Base-by-base conservation (phyloP, 805 yeast genomes). In the Nakazawaea molendinolei region DNA sequence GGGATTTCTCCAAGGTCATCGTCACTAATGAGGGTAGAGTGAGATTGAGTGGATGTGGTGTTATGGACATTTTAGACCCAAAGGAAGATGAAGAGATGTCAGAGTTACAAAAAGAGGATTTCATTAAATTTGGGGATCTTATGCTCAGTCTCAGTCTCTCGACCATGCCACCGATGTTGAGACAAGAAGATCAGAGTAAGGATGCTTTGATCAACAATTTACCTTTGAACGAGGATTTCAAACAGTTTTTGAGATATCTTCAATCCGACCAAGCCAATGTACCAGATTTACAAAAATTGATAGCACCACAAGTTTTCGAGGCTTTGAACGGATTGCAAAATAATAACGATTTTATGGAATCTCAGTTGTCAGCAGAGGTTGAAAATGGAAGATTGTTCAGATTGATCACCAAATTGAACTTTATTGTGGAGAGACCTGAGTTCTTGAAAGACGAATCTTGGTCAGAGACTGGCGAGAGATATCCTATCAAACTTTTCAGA, bases 331-430 rank as follows among this genome's bases (percentile, higher is more conserved):
- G 70, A 3, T 51, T 76, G 14, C 71, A 74, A 50, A 63, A 63
- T 28, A 58, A 65, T 35, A 58, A 69, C 5, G 92, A 83, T 47
- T 71, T 58, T 48, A 64, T 71, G 45, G 89, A 82, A 52, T 60
- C 72, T 3, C 74, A 71, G 42, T 59, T 92, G 26, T 55, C 75
- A 12, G 68, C 71, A 37, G 97, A 90, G 55, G 60, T 89, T 18
- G 97, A 92, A 55, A 92, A 92, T 56, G 92, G 84, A 3, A 67
- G 97, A 41, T 60, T 92, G 21, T 86, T 90, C 47, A 68, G 97
- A 41, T 65, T 92, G 28, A 62, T 90, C 51, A 66, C 87, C 40
- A 92, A 92, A 62, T 61, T 92, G 28, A 86, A 84, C 51, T 81
- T 80, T 46, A 74, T 86, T 19, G 65, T 79, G 40, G 89, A 83